Base-by-base conservation (phyloP, 257 asterid genomes). In the Nicotiana noctiflora region DNA sequence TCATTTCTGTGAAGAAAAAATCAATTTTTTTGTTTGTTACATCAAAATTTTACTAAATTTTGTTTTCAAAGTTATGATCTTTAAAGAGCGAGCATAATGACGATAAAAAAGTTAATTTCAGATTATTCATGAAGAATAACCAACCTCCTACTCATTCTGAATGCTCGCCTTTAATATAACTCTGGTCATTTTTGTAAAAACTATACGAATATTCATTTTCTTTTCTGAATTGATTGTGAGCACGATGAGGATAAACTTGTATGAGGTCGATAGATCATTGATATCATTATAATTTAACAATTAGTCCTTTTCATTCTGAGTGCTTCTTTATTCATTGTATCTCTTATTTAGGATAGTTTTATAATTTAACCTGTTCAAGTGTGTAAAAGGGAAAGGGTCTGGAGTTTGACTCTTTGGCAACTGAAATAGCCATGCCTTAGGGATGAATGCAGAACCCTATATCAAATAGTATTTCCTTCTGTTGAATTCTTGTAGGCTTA, bases 121-220 rank as follows among this genome's bases (percentile, higher is more conserved):
- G 95, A 91, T 57, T 8, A 79, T 81, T 86, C 79, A 87, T 91
- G 95, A 92, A 79, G 95, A 89, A 78, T 79, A 78, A 46, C 56
- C 64, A 84, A 87, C 97, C 97, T 93, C 97, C 98, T 93, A 92
- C 98, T 92, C 98, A 93, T 93, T 88, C 94, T 93, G 98, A 93
- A 85, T 90, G 92, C 91, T 84, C 81, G 72, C 80, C 57, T 31
- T 31, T 31, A 31, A 31, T 7, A 34, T 17, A 4, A n/a, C 68
- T 78, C 25, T 5, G 7, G 4, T 4, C 10, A n/a, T 8, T 10
- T 5, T 29, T 11, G 15, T 11, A 4, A n/a, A 3, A 51, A 3
- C 15, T 49, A 2, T 12, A 3, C 17, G 15, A 9, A 49, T 13
- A 9, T 37, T 11, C 17, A 49, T 76, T 19, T 37, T 1, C 10